Conservation (phyloP, 2,329 filamentous ascomycete species). For the Xylariaceae sp. region DNA sequence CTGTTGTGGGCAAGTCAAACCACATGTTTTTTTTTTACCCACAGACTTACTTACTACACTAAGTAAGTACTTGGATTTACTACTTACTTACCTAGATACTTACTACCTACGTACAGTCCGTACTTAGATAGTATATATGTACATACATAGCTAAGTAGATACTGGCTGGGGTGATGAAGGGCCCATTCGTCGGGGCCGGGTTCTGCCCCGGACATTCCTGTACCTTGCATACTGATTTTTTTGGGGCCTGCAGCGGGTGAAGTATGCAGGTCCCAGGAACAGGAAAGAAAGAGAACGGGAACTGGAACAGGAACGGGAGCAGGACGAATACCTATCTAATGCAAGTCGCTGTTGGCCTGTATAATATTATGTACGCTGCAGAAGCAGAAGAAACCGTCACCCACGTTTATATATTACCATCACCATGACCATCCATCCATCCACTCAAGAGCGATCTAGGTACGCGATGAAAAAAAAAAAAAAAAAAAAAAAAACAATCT, state of each 20-base stretch:
- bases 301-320: slow-evolving; percentile 9
- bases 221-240: slow-evolving; percentile 31
- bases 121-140: too few relatives aligned
- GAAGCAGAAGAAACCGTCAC: slow-evolving; percentile 6
- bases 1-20: not conserved
- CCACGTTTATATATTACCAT: slow-evolving; percentile 10
- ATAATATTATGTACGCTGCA: slow-evolving; percentile 14
- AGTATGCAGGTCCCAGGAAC: slow-evolving; percentile 25
- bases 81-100: not conserved
- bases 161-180: not conserved
- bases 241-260: slow-evolving; percentile 23
- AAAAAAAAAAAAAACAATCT: too few relatives aligned
- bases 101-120: too few relatives aligned
- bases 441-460: too few relatives aligned
- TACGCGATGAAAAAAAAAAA: too few relatives aligned
- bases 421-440: too few relatives aligned
- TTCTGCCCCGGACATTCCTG: slow-evolving; percentile 15
- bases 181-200: not conserved
- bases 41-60: too few relatives aligned
- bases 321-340: slow-evolving; percentile 10
- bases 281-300: too few relatives aligned
- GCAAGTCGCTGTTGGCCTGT: not conserved
- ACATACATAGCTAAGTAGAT: not conserved
- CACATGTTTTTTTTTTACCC: slow-evolving; percentile 5
- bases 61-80: not conserved